Base-by-base conservation (phyloP, 83 land plant genomes). In the Picea abies region DNA sequence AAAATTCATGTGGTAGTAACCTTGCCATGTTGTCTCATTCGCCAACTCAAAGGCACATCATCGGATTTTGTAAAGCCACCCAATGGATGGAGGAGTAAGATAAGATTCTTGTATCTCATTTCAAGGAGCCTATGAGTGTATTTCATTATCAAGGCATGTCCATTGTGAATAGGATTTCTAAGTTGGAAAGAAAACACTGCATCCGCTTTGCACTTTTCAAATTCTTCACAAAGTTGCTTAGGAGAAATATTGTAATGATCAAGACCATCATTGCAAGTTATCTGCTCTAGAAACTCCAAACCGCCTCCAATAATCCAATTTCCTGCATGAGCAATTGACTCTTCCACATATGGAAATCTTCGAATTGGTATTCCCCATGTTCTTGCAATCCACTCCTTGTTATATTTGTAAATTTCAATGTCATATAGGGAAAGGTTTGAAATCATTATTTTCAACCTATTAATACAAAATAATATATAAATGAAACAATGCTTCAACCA, bases 11-110 rank as follows among this genome's bases (percentile, higher is more conserved):
- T 52, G 56, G 14, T 2, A 52, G 56, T 52, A 4, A 96, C 98
- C 98, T 96, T 90, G 69, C 90, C 91, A 80, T 96, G 98, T 82
- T 96, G 99, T 85, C 91, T 94, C 98, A 96, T 96, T 44, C 98
- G 85, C 87, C 95, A 91, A 71, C 86, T 84, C 37, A 96, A 83
- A 16, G 98, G 98, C 35, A 95, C 98, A 84, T 95, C 98, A 86
- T 96, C 99, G 17, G 94, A 91, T 86, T 96, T 96, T 60, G 95
- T 93, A 78, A 84, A 97, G 79, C 98, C 98, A 65, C 99, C 99
- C 72, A 95, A 84, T 15, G 99, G 99, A 86, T 97, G 99, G 16
- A 97, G 89, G 71, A 97, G 87, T 62, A 97, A 85, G 60, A 97
- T 81, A 4, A 98, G 98, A 83, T 95, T 97, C 87, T 97, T 92